Evolutionary conservation across 2,329 filamentous ascomycete species (phyloP), one percentile per base, ranked within the genome.

Genomic region (Atkinsonella texensis): DNA sequence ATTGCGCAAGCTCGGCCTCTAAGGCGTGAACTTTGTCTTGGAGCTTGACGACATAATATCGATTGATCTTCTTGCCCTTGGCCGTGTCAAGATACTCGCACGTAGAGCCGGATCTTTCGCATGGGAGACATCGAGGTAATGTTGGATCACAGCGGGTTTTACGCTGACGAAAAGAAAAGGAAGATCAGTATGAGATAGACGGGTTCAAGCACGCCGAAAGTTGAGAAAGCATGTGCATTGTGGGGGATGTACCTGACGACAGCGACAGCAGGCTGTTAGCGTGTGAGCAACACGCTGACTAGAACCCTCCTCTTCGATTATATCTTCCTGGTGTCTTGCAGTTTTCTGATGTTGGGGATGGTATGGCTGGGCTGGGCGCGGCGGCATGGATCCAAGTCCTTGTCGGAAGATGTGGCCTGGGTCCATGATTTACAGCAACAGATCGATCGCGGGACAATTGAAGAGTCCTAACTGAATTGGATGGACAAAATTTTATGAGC

Each of bases 81-180:
- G 85, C 77, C 32, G 89, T 89, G 69, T 98, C 93, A 66, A 86
- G 95, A 71, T 97, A 98, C 65, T 96, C 91, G 77, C 93, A 98
- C 54, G 83, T 79, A 32, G 89, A 89, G 62, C 90, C 90, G 56
- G 88, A 90, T 59, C 91, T 81, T 70, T 96, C 89, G 72, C 93
- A 98, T 20, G 91, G 90, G 17, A 88, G 79, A 68, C 93, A 98
- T 63, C 87, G 85, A 41, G 93, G 93, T 20, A 98, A 79, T 13
- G 87, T 87, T 4, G 93, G 87, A 69, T 97, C 93, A 73, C 93
- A 98, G 74, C 89, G 79, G 39, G 91, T 97, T 75, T 98, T 98
- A 62, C 91, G 84, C 90, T 95, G 35, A 20, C 17, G 63, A 35
- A 49, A 23, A 17, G 63, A 35, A 49, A 23, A 17, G 40, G 17